Conservation (phyloP, 2,329 filamentous ascomycete species). For the Colletotrichum sp. region DNA sequence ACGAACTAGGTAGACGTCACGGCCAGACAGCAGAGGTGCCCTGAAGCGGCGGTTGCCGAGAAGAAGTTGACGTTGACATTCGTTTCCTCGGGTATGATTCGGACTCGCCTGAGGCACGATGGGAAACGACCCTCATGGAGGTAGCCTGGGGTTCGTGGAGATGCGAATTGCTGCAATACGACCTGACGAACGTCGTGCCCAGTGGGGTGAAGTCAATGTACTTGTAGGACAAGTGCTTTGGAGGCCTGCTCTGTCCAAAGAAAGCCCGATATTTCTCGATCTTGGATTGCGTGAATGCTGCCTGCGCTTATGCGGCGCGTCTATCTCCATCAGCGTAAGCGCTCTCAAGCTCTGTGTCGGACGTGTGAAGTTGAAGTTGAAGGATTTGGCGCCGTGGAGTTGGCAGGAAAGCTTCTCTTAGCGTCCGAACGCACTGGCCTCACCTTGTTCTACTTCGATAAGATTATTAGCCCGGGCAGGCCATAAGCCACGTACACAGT, state of each 20-base stretch:
- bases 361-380: not conserved
- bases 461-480: not conserved
- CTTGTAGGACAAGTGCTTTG: not conserved
- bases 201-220: not conserved
- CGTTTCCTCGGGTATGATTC: not conserved
- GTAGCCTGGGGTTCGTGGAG: not conserved
- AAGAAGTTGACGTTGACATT: not conserved
- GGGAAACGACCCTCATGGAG: not conserved
- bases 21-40: not conserved
- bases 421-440: constrained; percentile 20
- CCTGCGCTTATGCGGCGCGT: constrained; percentile 6
- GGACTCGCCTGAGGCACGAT: not conserved
- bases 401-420: constrained; percentile 4
- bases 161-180: not conserved
- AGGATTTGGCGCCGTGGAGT: constrained; percentile 15
- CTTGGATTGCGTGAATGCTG: not conserved
- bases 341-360: not conserved
- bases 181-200: not conserved
- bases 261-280: too few relatives aligned
- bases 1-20: not conserved
- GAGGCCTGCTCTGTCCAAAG: not conserved
- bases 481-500: not conserved
- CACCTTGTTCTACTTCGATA: constrained; percentile 12
- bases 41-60: not conserved
- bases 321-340: not conserved